phyloP scores from a whole-genome alignment of 441 rosid species.

The Melastoma candidum region DNA sequence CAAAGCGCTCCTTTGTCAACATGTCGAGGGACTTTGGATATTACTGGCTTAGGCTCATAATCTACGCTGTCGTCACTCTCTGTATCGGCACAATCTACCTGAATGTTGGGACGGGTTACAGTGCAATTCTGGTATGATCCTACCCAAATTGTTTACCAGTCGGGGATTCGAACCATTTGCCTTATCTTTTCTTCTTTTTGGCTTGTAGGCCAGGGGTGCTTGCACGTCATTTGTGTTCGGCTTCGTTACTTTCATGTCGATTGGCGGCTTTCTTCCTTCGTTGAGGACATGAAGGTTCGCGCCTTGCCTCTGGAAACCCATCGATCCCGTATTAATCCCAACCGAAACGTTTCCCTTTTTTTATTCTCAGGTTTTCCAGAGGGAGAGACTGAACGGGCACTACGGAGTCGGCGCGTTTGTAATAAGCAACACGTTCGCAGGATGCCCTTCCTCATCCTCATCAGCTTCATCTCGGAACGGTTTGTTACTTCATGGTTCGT shows the following conservation, averaged over 20 bases:
- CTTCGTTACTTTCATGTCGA: slow-evolving; percentile 23
- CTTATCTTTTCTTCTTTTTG: not conserved
- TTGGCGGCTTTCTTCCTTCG: slow-evolving; percentile 26
- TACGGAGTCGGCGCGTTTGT: slow-evolving; percentile 21
- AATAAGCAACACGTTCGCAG: slow-evolving; percentile 21
- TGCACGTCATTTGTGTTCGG: slow-evolving; percentile 24
- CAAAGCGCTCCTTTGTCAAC: slow-evolving; percentile 22
- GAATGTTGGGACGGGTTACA: slow-evolving; percentile 12
- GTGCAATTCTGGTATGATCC: slow-evolving; percentile 12
- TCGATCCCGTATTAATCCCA: not conserved
- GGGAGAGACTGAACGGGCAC: slow-evolving; percentile 19
- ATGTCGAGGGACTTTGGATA: slow-evolving; percentile 28
- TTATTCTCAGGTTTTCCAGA: slow-evolving; percentile 10
- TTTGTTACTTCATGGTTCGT: slow-evolving; percentile 20
- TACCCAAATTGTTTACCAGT: not conserved
- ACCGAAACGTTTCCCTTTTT: not conserved
- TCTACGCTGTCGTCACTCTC: slow-evolving; percentile 19
- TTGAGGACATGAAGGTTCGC: slow-evolving; percentile 27
- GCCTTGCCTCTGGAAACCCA: not conserved
- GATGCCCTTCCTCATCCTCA: slow-evolving; percentile 20
- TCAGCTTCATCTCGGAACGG: slow-evolving; percentile 18
- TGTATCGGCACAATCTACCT: slow-evolving; percentile 17
- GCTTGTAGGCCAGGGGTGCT: slow-evolving; percentile 14
- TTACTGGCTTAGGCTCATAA: slow-evolving; percentile 26
- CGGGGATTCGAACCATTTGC: not conserved